phyloP scores from a whole-genome alignment of 192 early-diverging fungal species.

The Pilobolus umbonatus region DNA sequence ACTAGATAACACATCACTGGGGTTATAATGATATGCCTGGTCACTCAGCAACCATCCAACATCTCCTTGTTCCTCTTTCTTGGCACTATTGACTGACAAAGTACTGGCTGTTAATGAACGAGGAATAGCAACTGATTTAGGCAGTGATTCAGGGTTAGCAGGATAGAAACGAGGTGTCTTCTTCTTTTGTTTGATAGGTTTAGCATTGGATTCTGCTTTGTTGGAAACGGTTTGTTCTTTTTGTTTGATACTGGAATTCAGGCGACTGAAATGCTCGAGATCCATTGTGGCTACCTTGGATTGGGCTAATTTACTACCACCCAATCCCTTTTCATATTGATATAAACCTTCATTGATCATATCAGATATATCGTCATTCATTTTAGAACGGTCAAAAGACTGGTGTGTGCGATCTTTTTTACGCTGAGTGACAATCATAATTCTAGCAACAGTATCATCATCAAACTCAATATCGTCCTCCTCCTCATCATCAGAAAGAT shows the following conservation, averaged over 20 bases:
- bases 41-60: constrained; percentile 76
- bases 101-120: constrained; percentile 12
- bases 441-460: constrained; percentile 80
- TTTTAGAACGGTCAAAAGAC: constrained; percentile 72
- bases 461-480: constrained; percentile 80
- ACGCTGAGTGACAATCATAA: constrained; percentile 90
- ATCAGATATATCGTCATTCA: constrained; percentile 79
- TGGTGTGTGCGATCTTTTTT: constrained; percentile 65
- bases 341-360: constrained; percentile 97
- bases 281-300: constrained; percentile 60
- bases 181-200: constrained; percentile 33
- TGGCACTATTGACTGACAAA: constrained; percentile 16
- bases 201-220: constrained; percentile 8
- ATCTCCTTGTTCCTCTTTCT: constrained; percentile 60
- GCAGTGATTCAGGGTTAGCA: constrained; percentile 35
- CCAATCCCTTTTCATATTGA: constrained; percentile 73
- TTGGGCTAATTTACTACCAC: constrained; percentile 32
- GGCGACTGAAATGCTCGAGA: constrained; percentile 53
- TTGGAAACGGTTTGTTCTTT: constrained; percentile 14
- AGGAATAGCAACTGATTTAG: constrained; percentile 19
- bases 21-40: constrained; percentile 59
- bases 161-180: constrained; percentile 49
- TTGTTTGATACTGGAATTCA: constrained; percentile 36
- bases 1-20: constrained; percentile 40
- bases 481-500: constrained; percentile 39